Conservation (phyloP, 805 yeast species). For the Saturnispora hagleri region DNA sequence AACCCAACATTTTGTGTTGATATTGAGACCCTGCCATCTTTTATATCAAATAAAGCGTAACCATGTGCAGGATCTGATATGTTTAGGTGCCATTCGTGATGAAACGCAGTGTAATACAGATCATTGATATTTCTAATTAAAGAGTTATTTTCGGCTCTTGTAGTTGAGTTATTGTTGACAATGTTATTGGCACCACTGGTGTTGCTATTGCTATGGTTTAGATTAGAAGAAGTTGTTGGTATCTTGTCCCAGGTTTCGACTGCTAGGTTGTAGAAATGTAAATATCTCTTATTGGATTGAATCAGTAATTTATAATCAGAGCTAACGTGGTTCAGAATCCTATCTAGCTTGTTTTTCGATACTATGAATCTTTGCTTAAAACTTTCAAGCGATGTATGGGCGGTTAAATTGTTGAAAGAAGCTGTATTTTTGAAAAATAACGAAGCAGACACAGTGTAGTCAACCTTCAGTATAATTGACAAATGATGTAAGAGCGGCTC, state of each 20-base stretch:
- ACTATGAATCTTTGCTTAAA: slow-evolving; percentile 55
- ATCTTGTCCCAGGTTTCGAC: slow-evolving; percentile 54
- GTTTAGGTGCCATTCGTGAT: slow-evolving; percentile 71
- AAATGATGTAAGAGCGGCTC: slow-evolving; percentile 63
- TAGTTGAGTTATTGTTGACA: slow-evolving; percentile 6
- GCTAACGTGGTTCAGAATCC: slow-evolving; percentile 53
- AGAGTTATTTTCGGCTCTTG: slow-evolving; percentile 33
- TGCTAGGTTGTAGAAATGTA: slow-evolving; percentile 40
- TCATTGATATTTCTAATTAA: slow-evolving; percentile 46
- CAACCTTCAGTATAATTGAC: slow-evolving; percentile 57
- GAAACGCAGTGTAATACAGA: slow-evolving; percentile 52
- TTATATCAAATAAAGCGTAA: slow-evolving; percentile 34
- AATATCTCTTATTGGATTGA: slow-evolving; percentile 28
- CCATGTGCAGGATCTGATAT: slow-evolving; percentile 55
- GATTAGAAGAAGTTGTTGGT: slow-evolving; percentile 34
- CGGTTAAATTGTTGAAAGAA: slow-evolving; percentile 57
- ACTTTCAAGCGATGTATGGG: slow-evolving; percentile 53
- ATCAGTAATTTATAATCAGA: slow-evolving; percentile 37
- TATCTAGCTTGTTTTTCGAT: slow-evolving; percentile 51
- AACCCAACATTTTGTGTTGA: slow-evolving; percentile 36
- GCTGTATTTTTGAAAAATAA: slow-evolving; percentile 64
- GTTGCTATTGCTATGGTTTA: neutral
- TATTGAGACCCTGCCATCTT: slow-evolving; percentile 27
- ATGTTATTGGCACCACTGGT: neutral
- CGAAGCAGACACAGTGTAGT: slow-evolving; percentile 65